Percentiles rank a stretch among this genome's conserved stretches.
These are phyloP conservation scores for Suillus plorans DNA, from an alignment of 768 basidiomycete genomes.

Conservation along the genomic window DNA sequence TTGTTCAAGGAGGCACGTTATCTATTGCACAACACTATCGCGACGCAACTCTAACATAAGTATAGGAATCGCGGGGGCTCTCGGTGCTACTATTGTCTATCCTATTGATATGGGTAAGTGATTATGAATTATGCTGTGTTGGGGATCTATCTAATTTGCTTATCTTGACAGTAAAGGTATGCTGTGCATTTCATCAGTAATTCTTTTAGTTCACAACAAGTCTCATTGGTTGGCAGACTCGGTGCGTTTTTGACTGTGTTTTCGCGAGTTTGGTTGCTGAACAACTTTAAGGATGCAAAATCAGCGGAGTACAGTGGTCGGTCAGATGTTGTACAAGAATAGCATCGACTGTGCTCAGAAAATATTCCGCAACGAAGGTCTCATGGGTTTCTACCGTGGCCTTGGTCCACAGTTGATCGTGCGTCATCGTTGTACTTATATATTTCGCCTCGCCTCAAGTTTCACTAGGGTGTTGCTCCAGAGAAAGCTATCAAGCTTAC, in stretches of 20 bases:
- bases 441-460: slow-evolving; percentile 12
- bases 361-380: slow-evolving; percentile 93
- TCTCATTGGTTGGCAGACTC: slow-evolving; percentile 43
- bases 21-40: not conserved
- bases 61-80: slow-evolving; percentile 83
- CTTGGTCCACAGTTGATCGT: slow-evolving; percentile 93
- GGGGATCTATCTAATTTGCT: slow-evolving; percentile 10
- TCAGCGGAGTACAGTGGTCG: slow-evolving; percentile 94
- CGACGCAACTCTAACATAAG: slow-evolving; percentile 16
- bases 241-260: slow-evolving; percentile 38
- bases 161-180: slow-evolving; percentile 64
- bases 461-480: slow-evolving; percentile 80
- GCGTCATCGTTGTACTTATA: slow-evolving; percentile 18
- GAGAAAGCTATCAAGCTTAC: slow-evolving; percentile 99
- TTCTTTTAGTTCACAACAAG: not conserved
- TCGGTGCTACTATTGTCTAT: slow-evolving; percentile 97
- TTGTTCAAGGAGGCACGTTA: slow-evolving; percentile 74
- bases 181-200: slow-evolving; percentile 17
- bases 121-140: slow-evolving; percentile 1
- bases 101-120: slow-evolving; percentile 89
- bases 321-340: slow-evolving; percentile 96
- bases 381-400: slow-evolving; percentile 94
- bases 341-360: slow-evolving; percentile 92
- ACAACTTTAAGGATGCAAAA: slow-evolving; percentile 80
- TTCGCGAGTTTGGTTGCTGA: slow-evolving; percentile 8